These are phyloP conservation scores for Venturia pyrina DNA, from an alignment of 2,329 filamentous ascomycete genomes.

Conservation along the genomic window DNA sequence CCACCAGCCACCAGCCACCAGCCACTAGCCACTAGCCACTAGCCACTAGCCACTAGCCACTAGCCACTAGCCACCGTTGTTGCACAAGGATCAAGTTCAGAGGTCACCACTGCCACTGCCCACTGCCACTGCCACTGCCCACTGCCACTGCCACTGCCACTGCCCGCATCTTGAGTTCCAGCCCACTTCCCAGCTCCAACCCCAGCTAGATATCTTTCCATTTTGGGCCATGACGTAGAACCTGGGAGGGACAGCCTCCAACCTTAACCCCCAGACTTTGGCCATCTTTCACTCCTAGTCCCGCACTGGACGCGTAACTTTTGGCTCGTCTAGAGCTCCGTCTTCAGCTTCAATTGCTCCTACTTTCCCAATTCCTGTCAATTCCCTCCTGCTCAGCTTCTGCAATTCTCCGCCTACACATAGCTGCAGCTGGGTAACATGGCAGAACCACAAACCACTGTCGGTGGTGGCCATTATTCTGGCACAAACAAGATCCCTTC, in stretches of 20 bases:
- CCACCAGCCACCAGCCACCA: too few relatives aligned
- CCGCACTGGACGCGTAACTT: slow-evolving; percentile 2
- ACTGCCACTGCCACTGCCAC: too few relatives aligned
- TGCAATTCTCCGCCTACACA: neutral
- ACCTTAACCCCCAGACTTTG: neutral
- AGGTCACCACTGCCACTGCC: too few relatives aligned
- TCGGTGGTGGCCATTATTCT: slow-evolving; percentile 63
- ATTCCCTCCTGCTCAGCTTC: slow-evolving; percentile 1
- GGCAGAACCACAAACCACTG: slow-evolving; percentile 37
- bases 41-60: too few relatives aligned
- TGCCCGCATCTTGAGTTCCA: neutral
- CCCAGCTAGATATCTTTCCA: neutral
- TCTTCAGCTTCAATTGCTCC: neutral
- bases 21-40: too few relatives aligned
- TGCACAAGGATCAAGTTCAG: neutral
- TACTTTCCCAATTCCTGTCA: neutral
- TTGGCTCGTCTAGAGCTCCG: neutral
- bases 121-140: too few relatives aligned
- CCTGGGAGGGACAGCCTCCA: neutral
- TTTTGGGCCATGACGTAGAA: neutral
- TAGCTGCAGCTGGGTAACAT: slow-evolving; percentile 21
- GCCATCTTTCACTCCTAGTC: neutral
- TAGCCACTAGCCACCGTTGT: neutral
- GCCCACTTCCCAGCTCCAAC: neutral
- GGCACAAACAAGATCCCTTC: slow-evolving; percentile 78